These are phyloP conservation scores for Trichoderma virens DNA, from an alignment of 495 filamentous ascomycete genomes.

Conservation along the genomic window DNA sequence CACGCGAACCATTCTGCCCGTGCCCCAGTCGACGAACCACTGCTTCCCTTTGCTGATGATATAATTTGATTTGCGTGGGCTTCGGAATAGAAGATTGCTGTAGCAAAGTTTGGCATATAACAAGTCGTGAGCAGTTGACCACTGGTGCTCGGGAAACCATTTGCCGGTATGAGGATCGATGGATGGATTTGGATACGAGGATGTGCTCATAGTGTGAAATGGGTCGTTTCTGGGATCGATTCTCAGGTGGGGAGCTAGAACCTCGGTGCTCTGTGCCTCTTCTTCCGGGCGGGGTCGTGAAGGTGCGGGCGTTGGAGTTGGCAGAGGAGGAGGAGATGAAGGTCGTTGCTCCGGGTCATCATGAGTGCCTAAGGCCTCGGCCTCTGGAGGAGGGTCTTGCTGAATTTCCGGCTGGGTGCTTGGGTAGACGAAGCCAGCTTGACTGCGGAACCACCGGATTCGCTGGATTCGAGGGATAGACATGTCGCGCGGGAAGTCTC, in stretches of 20 bases:
- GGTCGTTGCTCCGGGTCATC: not conserved
- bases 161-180: constrained; percentile 35
- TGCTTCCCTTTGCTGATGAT: constrained; percentile 37
- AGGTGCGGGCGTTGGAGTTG: constrained; percentile 9
- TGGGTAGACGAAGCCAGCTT: constrained; percentile 21
- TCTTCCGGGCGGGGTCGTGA: not conserved
- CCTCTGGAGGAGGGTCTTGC: constrained; percentile 10
- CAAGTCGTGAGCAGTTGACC: constrained; percentile 42
- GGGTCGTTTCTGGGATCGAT: constrained; percentile 8
- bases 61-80: constrained; percentile 38
- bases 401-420: constrained; percentile 12
- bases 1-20: constrained; percentile 33
- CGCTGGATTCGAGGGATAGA: constrained; percentile 42
- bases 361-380: constrained; percentile 13
- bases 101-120: constrained; percentile 48
- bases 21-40: constrained; percentile 42
- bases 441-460: constrained; percentile 25
- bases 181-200: constrained; percentile 27
- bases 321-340: not conserved
- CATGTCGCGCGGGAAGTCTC: constrained; percentile 47
- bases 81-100: constrained; percentile 36
- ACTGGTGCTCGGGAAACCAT: constrained; percentile 40
- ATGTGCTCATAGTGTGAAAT: constrained; percentile 21
- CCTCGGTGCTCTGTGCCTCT: not conserved
- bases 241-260: constrained; percentile 18